Evolutionary conservation across 768 basidiomycete genomes (phyloP), one percentile per base, ranked within the genome.

Genomic region (Suillus alpinus): DNA sequence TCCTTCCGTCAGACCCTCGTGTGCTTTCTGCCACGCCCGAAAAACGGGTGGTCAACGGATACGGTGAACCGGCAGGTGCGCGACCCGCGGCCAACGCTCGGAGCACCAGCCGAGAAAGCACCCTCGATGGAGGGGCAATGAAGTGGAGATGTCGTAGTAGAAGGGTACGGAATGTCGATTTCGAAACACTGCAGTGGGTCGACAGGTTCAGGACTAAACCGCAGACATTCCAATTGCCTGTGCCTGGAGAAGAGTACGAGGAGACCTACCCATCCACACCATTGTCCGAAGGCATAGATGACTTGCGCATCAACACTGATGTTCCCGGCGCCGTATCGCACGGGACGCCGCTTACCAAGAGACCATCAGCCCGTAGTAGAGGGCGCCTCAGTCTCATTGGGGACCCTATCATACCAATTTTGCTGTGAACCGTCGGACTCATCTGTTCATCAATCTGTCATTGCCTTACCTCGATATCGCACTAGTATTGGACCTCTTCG

Each of bases 1-100:
- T 86, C 23, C 86, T 97, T 53, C 95, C 95, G 7, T 86, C 87
- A 20, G 87, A 94, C 71, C 87, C 89, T 36, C 85, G 86, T 41
- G 80, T 92, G 72, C 78, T 95, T 8, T 87, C 90, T 20, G 91
- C 89, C 6, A 75, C 83, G 3, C 87, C 91, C 0, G 80, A 73
- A 53, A 84, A 80, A 66, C 66, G 36, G 56, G 55, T 64, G 41
- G 50, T 72, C n/a, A 55, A 59, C 57, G 65, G 67, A 20, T 66
- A 65, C 18, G 58, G 53, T 53, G 63, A 73, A 58, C 67, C 65
- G 57, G 16, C 9, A 55, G 23, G 18, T 55, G 23, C 16, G 37
- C 53, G 37, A 55, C 26, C 23, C 6, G 10, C 10, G 6, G 61
- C 65, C 50, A 73, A 76, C 55, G 67, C 70, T 51, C 75, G 80